Base-by-base conservation (phyloP, 352 stramenopile species). In the Globisporangium viniferum region DNA sequence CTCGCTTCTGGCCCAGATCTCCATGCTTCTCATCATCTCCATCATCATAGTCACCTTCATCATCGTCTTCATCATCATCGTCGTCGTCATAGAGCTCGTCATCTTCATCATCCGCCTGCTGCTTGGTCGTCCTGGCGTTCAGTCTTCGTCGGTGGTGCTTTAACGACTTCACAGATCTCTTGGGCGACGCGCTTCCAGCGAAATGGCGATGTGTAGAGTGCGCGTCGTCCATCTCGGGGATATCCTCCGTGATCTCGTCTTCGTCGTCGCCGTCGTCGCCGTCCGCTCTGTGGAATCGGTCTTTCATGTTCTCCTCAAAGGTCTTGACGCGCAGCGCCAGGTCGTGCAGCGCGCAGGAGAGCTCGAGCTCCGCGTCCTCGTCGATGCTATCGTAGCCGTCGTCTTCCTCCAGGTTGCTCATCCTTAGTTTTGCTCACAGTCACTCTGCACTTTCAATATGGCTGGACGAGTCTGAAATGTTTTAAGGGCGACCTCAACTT, bases 261-360 rank as follows among this genome's bases (percentile, higher is more conserved):
- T 78, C 77, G 24, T 80, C 74, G 15, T 5, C n/a, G n/a, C n/a
- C 29, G 29, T 73, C 73, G 15, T 76, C 68, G 7, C 71, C 72
- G 41, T 74, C 9, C 18, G 46, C 62, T 18, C 74, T 60, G 18
- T 56, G 63, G 59, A 93, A 81, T 1, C 83, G 75, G 20, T 76
- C 79, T 33, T 86, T 82, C 83, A 93, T 93, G 51, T 87, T 88
- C 56, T 76, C 81, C 66, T 89, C 81, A 44, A 93, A 92, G 6
- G 62, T 79, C 70, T 91, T 91, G 49, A 91, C 82, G 10, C 74
- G 78, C 53, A 82, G 59, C 3, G 83, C 79, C 46, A 93, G 69
- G 67, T 91, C 84, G 39, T 93, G 82, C 53, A 93, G 69, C 51
- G 83, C 83, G 41, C 86, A 93, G 6, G 86, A 92, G 27, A 92